Evolutionary conservation across 73 alveolate genomes (phyloP).

Genomic region (Durusdinium trenchii): DNA sequence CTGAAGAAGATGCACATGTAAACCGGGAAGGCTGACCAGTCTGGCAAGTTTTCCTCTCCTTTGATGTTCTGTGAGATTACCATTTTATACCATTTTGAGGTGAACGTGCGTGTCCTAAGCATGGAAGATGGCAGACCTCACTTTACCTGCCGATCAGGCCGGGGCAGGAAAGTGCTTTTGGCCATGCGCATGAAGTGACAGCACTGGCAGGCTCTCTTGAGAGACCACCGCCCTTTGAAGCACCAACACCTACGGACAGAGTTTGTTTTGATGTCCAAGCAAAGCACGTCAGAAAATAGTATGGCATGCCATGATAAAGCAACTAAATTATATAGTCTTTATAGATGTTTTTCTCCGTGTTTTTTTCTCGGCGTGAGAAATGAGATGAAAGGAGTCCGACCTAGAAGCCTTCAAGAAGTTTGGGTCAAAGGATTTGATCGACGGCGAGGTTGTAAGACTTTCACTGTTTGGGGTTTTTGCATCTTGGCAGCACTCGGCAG

Average conservation of each 20-base stretch:
- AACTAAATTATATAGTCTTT: too few species aligned
- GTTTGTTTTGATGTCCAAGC: neutral
- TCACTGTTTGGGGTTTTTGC: constrained; percentile 59
- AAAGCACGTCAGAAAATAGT: neutral
- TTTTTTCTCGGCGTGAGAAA: neutral
- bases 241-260: constrained; percentile 17
- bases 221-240: constrained; percentile 25
- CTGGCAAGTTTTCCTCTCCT: too few species aligned
- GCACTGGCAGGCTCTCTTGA: constrained; percentile 29
- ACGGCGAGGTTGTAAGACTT: constrained; percentile 71
- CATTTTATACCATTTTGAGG: neutral
- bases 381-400: constrained; percentile 36
- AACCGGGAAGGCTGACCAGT: too few species aligned
- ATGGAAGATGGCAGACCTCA: constrained; percentile 32
- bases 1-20: too few species aligned
- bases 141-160: constrained; percentile 52
- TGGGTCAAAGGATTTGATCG: constrained; percentile 25
- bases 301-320: too few species aligned
- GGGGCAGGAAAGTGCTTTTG: too few species aligned
- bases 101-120: constrained; percentile 38
- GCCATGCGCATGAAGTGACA: too few species aligned
- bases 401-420: constrained; percentile 45
- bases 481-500: too few species aligned
- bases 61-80: neutral
- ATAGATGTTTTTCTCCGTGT: too few species aligned